phyloP scores from a whole-genome alignment of 2,329 filamentous ascomycete genomes.

The Colletotrichum shisoi region DNA sequence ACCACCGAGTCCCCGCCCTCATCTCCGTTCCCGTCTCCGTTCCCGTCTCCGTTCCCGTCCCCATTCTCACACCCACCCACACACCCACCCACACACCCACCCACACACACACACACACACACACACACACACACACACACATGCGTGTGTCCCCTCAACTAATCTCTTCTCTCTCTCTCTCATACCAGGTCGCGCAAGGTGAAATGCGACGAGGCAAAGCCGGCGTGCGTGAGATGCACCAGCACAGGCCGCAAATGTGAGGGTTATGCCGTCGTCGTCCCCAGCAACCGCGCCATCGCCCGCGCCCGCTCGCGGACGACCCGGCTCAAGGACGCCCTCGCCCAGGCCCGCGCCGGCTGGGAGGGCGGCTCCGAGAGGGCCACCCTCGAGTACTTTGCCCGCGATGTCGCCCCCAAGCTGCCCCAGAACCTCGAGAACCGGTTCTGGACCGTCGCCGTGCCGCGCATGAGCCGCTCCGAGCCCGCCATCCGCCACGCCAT shows the following conservation, averaged over 20 bases:
- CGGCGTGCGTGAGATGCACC: slow-evolving; percentile 61
- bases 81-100: too few relatives aligned
- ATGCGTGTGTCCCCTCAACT: not conserved
- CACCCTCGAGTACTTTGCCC: slow-evolving; percentile 49
- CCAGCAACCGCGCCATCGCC: slow-evolving; percentile 35
- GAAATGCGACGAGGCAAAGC: slow-evolving; percentile 65
- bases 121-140: too few relatives aligned
- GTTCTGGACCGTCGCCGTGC: slow-evolving; percentile 57
- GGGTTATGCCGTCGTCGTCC: slow-evolving; percentile 53
- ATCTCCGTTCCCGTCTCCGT: not conserved
- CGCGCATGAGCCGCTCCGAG: slow-evolving; percentile 55
- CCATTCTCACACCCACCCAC: too few relatives aligned
- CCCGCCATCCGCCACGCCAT: slow-evolving; percentile 59
- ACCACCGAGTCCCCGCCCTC: slow-evolving; percentile 2
- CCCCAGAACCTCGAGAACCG: slow-evolving; percentile 51
- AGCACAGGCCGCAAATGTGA: slow-evolving; percentile 65
- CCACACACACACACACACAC: too few relatives aligned
- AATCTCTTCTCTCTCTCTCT: not conserved
- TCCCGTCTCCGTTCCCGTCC: not conserved
- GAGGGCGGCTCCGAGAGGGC: slow-evolving; percentile 39
- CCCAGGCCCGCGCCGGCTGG: slow-evolving; percentile 28
- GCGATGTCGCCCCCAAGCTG: slow-evolving; percentile 51
- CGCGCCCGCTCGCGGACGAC: slow-evolving; percentile 32
- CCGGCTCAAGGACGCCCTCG: slow-evolving; percentile 34
- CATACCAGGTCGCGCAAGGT: slow-evolving; percentile 59